Conservation (phyloP, 768 basidiomycete species). For the Suillus luteus region DNA sequence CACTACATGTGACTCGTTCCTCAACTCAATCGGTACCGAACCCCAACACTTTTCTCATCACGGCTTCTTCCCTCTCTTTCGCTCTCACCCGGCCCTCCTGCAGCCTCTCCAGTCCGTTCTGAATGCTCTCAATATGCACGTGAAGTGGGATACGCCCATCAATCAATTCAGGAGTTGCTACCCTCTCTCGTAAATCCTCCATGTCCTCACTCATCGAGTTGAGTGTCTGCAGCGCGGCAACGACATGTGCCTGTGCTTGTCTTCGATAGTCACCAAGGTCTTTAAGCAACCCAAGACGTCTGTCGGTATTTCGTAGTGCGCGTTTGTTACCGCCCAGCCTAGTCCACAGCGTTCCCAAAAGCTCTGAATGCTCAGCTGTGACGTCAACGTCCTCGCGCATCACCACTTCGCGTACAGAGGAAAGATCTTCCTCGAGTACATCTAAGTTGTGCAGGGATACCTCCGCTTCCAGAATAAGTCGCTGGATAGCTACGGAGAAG, state of each 20-base stretch:
- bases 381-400: slow-evolving; percentile 56
- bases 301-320: slow-evolving; percentile 49
- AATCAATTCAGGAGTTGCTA: slow-evolving; percentile 64
- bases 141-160: slow-evolving; percentile 64
- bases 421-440: slow-evolving; percentile 61
- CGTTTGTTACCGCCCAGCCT: slow-evolving; percentile 60
- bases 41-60: slow-evolving; percentile 27
- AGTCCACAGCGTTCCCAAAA: slow-evolving; percentile 73
- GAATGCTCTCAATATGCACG: slow-evolving; percentile 77
- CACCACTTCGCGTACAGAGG: slow-evolving; percentile 57
- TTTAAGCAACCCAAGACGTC: slow-evolving; percentile 54
- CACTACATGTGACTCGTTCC: slow-evolving; percentile 2
- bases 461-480: slow-evolving; percentile 70
- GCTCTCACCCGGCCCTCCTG: slow-evolving; percentile 58
- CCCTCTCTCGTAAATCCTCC: slow-evolving; percentile 74
- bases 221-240: slow-evolving; percentile 61
- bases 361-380: slow-evolving; percentile 46
- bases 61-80: slow-evolving; percentile 44
- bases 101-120: slow-evolving; percentile 55
- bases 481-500: slow-evolving; percentile 51
- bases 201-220: slow-evolving; percentile 69
- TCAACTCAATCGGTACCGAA: slow-evolving; percentile 14
- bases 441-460: slow-evolving; percentile 55
- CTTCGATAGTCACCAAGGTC: slow-evolving; percentile 59
- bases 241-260: slow-evolving; percentile 66